Evolutionary conservation across 2,329 filamentous ascomycete species (phyloP).

Genomic region (Nannizziopsis arthrosporioides): DNA sequence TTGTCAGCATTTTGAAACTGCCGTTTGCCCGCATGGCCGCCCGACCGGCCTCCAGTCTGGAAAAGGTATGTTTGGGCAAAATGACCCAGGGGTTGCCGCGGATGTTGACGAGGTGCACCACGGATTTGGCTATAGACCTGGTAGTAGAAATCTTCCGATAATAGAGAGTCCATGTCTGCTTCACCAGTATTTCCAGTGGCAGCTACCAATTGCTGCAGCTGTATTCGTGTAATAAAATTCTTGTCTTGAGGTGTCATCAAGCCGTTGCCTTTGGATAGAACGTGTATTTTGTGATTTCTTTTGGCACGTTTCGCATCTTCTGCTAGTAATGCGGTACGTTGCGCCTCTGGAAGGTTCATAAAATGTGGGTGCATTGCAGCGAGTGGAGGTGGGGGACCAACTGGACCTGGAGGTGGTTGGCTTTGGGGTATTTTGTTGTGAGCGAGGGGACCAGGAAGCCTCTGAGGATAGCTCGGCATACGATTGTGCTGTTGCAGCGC

Average conservation of each 20-base stretch:
- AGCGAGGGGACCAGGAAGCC: conserved; percentile 27
- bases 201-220: conserved; percentile 87
- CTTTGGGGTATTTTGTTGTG: conserved; percentile 28
- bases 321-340: conserved; percentile 69
- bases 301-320: conserved; percentile 93
- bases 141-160: conserved; percentile 95
- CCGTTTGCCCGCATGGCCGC: conserved; percentile 52
- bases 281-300: conserved; percentile 94
- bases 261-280: conserved; percentile 86
- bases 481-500: conserved; percentile 71
- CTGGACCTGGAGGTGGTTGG: conserved; percentile 27
- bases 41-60: conserved; percentile 78
- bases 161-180: conserved; percentile 62
- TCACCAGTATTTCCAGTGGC: conserved; percentile 81
- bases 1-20: conserved; percentile 81
- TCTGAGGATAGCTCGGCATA: conserved; percentile 37
- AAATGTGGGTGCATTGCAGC: conserved; percentile 62
- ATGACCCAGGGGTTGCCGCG: conserved; percentile 83
- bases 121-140: conserved; percentile 94
- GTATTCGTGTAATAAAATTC: conserved; percentile 97
- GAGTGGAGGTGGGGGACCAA: conserved; percentile 43
- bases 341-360: conserved; percentile 66
- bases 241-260: conserved; percentile 99
- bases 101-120: conserved; percentile 77
- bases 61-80: conserved; percentile 97